phyloP scores from a whole-genome alignment of 2,329 filamentous ascomycete species.

The Fusarium caatingaense region DNA sequence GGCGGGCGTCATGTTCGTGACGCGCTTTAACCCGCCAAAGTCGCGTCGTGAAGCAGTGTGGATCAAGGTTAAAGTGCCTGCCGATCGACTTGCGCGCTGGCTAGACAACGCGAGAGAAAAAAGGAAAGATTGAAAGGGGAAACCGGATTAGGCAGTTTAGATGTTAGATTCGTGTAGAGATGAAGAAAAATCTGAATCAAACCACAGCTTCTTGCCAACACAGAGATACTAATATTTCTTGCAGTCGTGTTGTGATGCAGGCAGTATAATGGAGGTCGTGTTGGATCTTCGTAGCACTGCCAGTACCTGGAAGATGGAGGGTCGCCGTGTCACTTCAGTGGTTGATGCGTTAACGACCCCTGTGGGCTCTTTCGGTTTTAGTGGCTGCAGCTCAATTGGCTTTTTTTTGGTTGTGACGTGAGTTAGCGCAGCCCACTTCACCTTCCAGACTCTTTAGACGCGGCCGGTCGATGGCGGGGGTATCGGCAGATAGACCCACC shows the following conservation, averaged over 20 bases:
- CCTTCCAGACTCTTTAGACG: constrained; percentile 5
- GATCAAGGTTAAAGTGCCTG: constrained; percentile 42
- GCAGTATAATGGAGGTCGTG: constrained; percentile 20
- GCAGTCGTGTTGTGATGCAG: constrained; percentile 24
- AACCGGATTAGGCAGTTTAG: background rate
- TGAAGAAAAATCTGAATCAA: constrained; percentile 2
- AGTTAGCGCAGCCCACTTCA: constrained; percentile 26
- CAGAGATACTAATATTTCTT: constrained; percentile 5
- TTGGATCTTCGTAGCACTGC: constrained; percentile 12
- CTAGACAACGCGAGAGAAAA: constrained; percentile 27
- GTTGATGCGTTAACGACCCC: constrained; percentile 23
- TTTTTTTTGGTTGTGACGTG: constrained; percentile 22
- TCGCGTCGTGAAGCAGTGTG: constrained; percentile 50
- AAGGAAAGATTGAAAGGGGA: background rate
- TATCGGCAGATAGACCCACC: constrained; percentile 13
- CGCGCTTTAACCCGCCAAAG: constrained; percentile 47
- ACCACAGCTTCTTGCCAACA: constrained; percentile 1
- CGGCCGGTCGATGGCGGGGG: background rate
- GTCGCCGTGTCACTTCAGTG: constrained; percentile 38
- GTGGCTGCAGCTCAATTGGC: constrained; percentile 24
- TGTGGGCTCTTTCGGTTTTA: constrained; percentile 22
- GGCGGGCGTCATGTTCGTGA: constrained; percentile 56
- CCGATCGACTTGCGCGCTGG: constrained; percentile 32
- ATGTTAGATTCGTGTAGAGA: background rate
- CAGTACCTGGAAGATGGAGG: constrained; percentile 31